Percentiles rank a stretch among this genome's conserved stretches.
Conservation (phyloP, 805 yeast species). For the Myxozyma lipomycoides region DNA sequence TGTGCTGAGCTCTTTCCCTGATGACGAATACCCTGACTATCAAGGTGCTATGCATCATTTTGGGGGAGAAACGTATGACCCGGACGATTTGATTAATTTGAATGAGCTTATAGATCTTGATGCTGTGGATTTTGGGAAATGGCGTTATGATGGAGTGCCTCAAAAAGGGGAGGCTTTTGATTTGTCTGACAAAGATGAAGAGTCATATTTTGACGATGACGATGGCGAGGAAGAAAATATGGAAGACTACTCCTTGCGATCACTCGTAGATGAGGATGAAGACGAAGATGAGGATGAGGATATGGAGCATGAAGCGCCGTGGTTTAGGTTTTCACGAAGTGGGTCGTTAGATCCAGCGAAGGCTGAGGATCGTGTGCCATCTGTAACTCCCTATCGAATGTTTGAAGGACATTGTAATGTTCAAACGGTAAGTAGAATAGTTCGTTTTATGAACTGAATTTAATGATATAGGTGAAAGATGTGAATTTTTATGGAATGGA, state of each 20-base stretch:
- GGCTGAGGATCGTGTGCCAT: slow-evolving; percentile 12
- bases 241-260: background rate
- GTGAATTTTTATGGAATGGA: slow-evolving; percentile 25
- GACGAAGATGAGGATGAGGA: slow-evolving; percentile 4
- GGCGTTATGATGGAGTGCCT: too few relatives aligned
- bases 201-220: background rate
- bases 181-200: too few relatives aligned
- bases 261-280: slow-evolving; percentile 4
- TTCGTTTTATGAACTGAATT: too few relatives aligned
- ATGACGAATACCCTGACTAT: too few relatives aligned
- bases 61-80: too few relatives aligned
- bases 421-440: slow-evolving; percentile 15
- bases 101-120: too few relatives aligned
- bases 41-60: too few relatives aligned
- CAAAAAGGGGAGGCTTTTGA: too few relatives aligned
- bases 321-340: slow-evolving; percentile 2
- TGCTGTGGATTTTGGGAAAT: too few relatives aligned
- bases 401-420: slow-evolving; percentile 24
- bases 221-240: slow-evolving; percentile 3
- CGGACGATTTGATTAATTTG: too few relatives aligned
- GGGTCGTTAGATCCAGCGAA: background rate
- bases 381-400: slow-evolving; percentile 2
- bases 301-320: slow-evolving; percentile 5
- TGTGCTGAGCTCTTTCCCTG: too few relatives aligned
- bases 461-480: slow-evolving; percentile 13